Evolutionary conservation across 2,329 filamentous ascomycete species (phyloP).

Genomic region (Aplosporella prunicola): DNA sequence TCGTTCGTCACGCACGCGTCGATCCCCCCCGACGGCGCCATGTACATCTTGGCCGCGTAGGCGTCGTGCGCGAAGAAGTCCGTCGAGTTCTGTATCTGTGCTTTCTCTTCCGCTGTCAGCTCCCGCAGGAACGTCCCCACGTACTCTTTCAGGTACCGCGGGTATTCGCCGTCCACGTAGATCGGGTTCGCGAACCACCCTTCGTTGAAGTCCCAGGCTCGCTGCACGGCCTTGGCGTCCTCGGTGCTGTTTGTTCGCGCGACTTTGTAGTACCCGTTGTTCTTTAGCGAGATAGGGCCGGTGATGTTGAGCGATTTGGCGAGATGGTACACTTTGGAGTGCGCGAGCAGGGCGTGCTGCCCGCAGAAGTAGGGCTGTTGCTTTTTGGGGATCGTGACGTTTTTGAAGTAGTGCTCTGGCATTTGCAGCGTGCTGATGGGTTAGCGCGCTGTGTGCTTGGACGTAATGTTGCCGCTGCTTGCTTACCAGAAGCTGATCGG

Average conservation of each 20-base stretch:
- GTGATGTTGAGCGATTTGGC: constrained; percentile 34
- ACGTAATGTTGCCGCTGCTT: no score
- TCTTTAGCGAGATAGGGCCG: constrained; percentile 28
- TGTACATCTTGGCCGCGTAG: constrained; percentile 28
- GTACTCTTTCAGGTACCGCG: constrained; percentile 28
- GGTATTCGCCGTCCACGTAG: constrained; percentile 38
- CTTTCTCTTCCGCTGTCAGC: constrained; percentile 25
- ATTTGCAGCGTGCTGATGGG: constrained; percentile 4
- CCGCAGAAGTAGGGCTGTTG: constrained; percentile 28
- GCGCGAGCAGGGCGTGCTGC: constrained; percentile 28
- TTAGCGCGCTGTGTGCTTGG: no score
- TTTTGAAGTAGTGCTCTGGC: constrained; percentile 25
- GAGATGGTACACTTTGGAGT: constrained; percentile 30
- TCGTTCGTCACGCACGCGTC: constrained; percentile 28
- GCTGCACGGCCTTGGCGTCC: constrained; percentile 25
- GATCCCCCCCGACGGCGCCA: constrained; percentile 26
- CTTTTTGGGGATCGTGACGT: constrained; percentile 23
- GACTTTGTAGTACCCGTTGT: constrained; percentile 29
- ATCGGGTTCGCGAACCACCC: constrained; percentile 36
- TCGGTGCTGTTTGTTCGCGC: constrained; percentile 25
- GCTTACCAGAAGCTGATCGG: constrained; percentile 24
- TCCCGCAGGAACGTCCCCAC: constrained; percentile 22
- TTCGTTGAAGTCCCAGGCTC: constrained; percentile 30
- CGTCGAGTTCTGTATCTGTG: constrained; percentile 21
- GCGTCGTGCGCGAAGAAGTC: constrained; percentile 31